Evolutionary conservation across 1,284 basidiomycete genomes (phyloP).

Genomic region (Tetrapyrgos nigripes): DNA sequence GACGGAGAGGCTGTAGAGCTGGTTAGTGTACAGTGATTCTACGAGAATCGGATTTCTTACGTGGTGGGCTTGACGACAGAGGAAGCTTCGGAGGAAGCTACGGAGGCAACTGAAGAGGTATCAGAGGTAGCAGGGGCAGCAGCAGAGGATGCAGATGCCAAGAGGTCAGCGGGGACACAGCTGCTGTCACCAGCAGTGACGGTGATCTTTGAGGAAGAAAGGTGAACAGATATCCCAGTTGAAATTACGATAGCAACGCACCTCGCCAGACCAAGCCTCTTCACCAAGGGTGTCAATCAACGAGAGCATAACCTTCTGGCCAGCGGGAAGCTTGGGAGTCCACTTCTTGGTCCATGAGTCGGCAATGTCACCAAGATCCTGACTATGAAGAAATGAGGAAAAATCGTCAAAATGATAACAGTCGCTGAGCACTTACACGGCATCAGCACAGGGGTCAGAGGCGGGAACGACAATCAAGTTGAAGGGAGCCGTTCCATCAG

Average conservation of each 20-base stretch:
- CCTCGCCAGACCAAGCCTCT: slow-evolving; percentile 70
- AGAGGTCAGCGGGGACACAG: slow-evolving; percentile 43
- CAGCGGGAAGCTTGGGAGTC: slow-evolving; percentile 53
- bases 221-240: slow-evolving; percentile 9
- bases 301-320: slow-evolving; percentile 58
- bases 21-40: neutral
- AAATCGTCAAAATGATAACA: neutral
- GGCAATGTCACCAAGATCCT: slow-evolving; percentile 64
- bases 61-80: slow-evolving; percentile 7
- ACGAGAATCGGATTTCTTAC: slow-evolving; percentile 7
- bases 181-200: slow-evolving; percentile 56
- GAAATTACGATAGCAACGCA: slow-evolving; percentile 40
- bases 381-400: slow-evolving; percentile 37
- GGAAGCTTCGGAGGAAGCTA: neutral
- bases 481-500: slow-evolving; percentile 54
- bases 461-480: slow-evolving; percentile 62
- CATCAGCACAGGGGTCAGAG: slow-evolving; percentile 59
- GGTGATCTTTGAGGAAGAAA: slow-evolving; percentile 55
- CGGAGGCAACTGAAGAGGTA: slow-evolving; percentile 10
- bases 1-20: neutral
- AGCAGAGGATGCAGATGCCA: slow-evolving; percentile 20
- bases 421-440: slow-evolving; percentile 55
- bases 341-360: slow-evolving; percentile 50
- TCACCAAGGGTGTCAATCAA: slow-evolving; percentile 57
- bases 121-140: slow-evolving; percentile 26